Base-by-base conservation (phyloP, 805 yeast genomes). In the Candida lessepsii region DNA sequence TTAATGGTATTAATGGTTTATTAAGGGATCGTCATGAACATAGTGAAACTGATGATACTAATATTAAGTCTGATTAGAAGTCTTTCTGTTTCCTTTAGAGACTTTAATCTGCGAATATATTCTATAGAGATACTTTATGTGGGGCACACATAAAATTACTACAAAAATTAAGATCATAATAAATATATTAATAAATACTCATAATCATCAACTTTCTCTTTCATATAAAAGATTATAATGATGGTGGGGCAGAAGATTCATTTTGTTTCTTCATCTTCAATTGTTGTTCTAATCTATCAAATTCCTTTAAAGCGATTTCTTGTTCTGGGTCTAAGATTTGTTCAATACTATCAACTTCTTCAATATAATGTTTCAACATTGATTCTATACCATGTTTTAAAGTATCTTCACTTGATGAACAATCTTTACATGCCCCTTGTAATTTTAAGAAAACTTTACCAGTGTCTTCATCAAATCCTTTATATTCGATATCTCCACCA, bases 341-440 rank as follows among this genome's bases (percentile, higher is more conserved):
- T 54, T 83, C 81, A 15, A 93, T 97, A 31, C 84, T 85, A 40
- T 78, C 76, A 23, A 93, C 97, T 57, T 93, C 99, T 57, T 95
- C 99, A 27, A 95, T 91, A 59, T 93, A 93, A 64, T 91, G 96
- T 70, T 80, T 88, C 57, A 93, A 72, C 99, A 93, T 93, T n/a
- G 90, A 79, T 62, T 93, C 97, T 45, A 93, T 93, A 23, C 99
- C 99, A 53, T 89, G 80, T 64, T 90, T 91, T 57, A 93, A 71
- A 1, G 99, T 93, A 48, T 89, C 93, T 47, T 87, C 87, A 55
- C 95, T 84, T 6, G 89, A 74, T 3, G 95, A 88, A 53, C 99
- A 93, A 2, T 95, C 78, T 40, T 95, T 83, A 65, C 99, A 93
- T 6, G 99, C 98, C 35, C 99, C 99, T 53, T 87, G 90, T 33